A percentile compares a stretch with the other conserved stretches of the same genome.
phyloP scores from a whole-genome alignment of 148 eudicot genomes.

The Rheum nobile region DNA sequence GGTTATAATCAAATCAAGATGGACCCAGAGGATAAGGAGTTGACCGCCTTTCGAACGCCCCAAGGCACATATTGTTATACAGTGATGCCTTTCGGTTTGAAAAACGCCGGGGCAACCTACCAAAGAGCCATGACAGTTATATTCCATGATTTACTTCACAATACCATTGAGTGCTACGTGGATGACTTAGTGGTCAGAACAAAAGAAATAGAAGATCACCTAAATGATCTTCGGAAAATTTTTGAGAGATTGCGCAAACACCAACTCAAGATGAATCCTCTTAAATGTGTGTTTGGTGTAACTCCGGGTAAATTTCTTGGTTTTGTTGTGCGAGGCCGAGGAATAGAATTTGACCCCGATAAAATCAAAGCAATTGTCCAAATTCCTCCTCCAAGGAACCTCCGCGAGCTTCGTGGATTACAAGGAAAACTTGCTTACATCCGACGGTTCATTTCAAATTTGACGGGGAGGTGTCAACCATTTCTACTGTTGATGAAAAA shows the following conservation, averaged over 20 bases:
- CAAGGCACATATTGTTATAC: background rate
- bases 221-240: background rate
- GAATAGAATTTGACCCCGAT: background rate
- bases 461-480: background rate
- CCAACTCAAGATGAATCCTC: no score
- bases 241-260: background rate
- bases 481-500: background rate
- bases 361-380: background rate
- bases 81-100: background rate
- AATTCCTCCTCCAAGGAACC: background rate
- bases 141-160: background rate
- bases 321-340: background rate
- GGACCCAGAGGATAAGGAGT: background rate
- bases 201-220: background rate
- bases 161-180: background rate
- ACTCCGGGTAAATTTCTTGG: background rate
- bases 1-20: background rate
- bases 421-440: background rate
- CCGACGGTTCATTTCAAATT: background rate
- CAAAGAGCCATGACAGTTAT: background rate
- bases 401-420: background rate
- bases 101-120: background rate
- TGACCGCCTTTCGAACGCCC: background rate
- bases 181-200: background rate
- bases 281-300: background rate